Evolutionary conservation across 148 eudicot species (phyloP).

Genomic region (Rhododendron vialii): DNA sequence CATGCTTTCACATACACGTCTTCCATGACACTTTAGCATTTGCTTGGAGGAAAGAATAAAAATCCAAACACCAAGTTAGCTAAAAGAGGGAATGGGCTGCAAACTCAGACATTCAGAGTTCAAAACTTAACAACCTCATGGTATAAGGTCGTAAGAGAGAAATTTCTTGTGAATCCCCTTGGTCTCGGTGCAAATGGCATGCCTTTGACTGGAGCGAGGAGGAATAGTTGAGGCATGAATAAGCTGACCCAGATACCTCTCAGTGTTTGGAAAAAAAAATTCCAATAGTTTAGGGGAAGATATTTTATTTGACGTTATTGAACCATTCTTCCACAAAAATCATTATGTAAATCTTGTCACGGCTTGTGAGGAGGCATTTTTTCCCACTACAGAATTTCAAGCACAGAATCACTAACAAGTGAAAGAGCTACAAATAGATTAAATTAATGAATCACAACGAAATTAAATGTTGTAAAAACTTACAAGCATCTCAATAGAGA

Average conservation of each 20-base stretch:
- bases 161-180: too few relatives aligned
- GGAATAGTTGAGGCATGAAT: too few relatives aligned
- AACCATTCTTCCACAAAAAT: too few relatives aligned
- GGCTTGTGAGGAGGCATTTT: neutral
- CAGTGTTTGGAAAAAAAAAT: too few relatives aligned
- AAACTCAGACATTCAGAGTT: too few relatives aligned
- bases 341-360: neutral
- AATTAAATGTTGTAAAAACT: neutral
- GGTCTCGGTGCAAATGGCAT: too few relatives aligned
- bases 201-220: too few relatives aligned
- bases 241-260: too few relatives aligned
- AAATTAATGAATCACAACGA: neutral
- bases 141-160: too few relatives aligned
- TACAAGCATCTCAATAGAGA: constrained; percentile 6
- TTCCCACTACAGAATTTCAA: neutral
- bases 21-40: neutral
- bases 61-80: neutral
- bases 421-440: neutral
- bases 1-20: neutral
- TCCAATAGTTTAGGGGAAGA: too few relatives aligned
- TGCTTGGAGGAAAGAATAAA: neutral
- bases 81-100: too few relatives aligned
- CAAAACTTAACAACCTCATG: too few relatives aligned
- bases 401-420: neutral
- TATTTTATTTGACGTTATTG: neutral